Conservation (phyloP, 306 rosid genomes). For the Fragaria iinumae region DNA sequence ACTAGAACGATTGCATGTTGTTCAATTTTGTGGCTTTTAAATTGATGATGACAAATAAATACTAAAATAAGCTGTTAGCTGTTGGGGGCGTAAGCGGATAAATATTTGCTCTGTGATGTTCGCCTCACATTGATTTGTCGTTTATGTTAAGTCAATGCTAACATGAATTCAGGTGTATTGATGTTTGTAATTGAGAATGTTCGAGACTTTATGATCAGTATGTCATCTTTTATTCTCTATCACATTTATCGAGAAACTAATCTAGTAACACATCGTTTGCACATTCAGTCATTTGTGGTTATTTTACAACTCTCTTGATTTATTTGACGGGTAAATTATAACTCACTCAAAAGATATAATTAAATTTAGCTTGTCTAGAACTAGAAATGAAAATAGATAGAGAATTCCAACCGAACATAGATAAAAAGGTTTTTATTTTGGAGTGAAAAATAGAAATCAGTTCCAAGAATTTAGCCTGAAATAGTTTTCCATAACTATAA, state of each 20-base stretch:
- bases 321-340: no score
- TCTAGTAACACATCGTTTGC: background rate
- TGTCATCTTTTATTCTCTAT: rapidly evolving
- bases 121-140: background rate
- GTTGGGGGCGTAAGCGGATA: background rate
- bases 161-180: background rate
- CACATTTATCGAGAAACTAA: background rate
- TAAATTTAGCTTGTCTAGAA: no score
- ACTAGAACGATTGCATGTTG: no score
- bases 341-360: no score
- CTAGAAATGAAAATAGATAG: no score
- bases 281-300: rapidly evolving
- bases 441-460: background rate
- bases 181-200: background rate
- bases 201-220: background rate
- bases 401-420: no score
- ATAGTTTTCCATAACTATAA: no score
- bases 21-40: no score
- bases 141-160: background rate
- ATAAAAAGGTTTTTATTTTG: no score
- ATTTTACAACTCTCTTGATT: no score
- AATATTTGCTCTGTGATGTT: no score
- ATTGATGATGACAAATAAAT: background rate
- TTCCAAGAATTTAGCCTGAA: background rate
- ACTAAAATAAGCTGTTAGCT: background rate